Percentiles rank a stretch among this genome's conserved stretches.
Evolutionary conservation across 768 basidiomycete species (phyloP).

Genomic region (Candolleomyces aberdarensis): DNA sequence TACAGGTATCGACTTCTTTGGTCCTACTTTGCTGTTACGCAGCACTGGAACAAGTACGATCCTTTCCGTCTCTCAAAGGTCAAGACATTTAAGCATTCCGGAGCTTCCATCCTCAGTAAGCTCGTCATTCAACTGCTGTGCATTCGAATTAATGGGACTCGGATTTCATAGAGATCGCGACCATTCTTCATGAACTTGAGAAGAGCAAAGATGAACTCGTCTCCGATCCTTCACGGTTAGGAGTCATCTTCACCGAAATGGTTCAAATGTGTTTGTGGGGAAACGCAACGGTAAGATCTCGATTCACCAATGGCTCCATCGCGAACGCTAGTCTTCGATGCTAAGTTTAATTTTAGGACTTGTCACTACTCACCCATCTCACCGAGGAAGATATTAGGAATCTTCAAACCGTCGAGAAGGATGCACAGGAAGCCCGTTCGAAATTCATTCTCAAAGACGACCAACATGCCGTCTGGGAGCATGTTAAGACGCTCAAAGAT

Average conservation of each 20-base stretch:
- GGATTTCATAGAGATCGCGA: conserved; percentile 58
- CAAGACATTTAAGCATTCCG: conserved; percentile 77
- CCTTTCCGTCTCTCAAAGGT: conserved; percentile 82
- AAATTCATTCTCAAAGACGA: conserved; percentile 86
- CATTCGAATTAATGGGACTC: background rate
- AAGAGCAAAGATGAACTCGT: conserved; percentile 40
- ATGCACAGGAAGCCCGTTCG: conserved; percentile 74
- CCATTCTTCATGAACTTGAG: conserved; percentile 66
- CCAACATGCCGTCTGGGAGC: conserved; percentile 68
- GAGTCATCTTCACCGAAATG: conserved; percentile 77
- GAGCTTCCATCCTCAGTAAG: conserved; percentile 74
- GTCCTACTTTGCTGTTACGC: conserved; percentile 63
- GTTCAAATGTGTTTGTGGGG: conserved; percentile 93
- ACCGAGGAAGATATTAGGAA: conserved; percentile 78
- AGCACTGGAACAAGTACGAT: conserved; percentile 74
- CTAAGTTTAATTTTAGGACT: conserved; percentile 56
- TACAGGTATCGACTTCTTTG: conserved; percentile 80
- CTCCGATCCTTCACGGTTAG: conserved; percentile 51
- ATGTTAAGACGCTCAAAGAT: conserved; percentile 53
- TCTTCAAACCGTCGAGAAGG: conserved; percentile 78
- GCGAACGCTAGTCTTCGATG: background rate
- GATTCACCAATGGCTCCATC: background rate
- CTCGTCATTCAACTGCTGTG: background rate
- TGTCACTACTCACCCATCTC: conserved; percentile 86
- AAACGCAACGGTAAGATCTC: conserved; percentile 72